A percentile compares a stretch with the other conserved stretches of the same genome.
Evolutionary conservation across 257 asterid genomes (phyloP).

Genomic region (Cinchona pubescens): DNA sequence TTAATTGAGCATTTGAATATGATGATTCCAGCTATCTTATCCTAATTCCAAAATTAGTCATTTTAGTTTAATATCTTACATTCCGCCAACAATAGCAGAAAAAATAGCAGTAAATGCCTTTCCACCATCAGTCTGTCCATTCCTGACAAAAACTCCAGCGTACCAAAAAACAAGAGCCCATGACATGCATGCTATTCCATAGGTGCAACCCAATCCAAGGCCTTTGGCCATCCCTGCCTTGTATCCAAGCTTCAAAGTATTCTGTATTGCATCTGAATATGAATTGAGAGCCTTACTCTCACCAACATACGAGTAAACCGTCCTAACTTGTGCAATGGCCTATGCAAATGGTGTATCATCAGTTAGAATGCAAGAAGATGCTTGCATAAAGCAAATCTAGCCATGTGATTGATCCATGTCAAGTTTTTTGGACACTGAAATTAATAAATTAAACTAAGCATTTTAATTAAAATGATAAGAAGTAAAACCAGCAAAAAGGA

Average conservation of each 20-base stretch:
- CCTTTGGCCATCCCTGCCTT: slow-evolving; percentile 99
- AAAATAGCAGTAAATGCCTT: slow-evolving; percentile 95
- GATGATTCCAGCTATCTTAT: not conserved
- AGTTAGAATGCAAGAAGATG: slow-evolving; percentile 9
- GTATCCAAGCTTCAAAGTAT: slow-evolving; percentile 86
- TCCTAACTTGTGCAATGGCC: slow-evolving; percentile 97
- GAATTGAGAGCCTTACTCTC: slow-evolving; percentile 73
- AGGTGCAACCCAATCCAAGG: slow-evolving; percentile 90
- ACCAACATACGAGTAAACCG: slow-evolving; percentile 91
- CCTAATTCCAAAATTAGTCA: not conserved
- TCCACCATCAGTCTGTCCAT: slow-evolving; percentile 89
- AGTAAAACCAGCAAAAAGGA: not conserved
- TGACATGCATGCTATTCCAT: slow-evolving; percentile 97
- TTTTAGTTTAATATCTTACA: slow-evolving; percentile 53
- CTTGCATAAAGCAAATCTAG: not conserved
- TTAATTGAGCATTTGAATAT: slow-evolving; percentile 19
- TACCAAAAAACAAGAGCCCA: slow-evolving; percentile 99
- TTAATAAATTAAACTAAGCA: not conserved
- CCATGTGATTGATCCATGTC: not conserved
- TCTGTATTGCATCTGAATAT: slow-evolving; percentile 85
- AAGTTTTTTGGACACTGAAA: not conserved
- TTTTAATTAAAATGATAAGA: too few relatives aligned
- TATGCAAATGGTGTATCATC: slow-evolving; percentile 26
- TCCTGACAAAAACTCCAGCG: slow-evolving; percentile 92
- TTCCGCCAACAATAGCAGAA: slow-evolving; percentile 96